phyloP scores from a whole-genome alignment of 2,329 filamentous ascomycete genomes.

The Fusarium vanettenii region DNA sequence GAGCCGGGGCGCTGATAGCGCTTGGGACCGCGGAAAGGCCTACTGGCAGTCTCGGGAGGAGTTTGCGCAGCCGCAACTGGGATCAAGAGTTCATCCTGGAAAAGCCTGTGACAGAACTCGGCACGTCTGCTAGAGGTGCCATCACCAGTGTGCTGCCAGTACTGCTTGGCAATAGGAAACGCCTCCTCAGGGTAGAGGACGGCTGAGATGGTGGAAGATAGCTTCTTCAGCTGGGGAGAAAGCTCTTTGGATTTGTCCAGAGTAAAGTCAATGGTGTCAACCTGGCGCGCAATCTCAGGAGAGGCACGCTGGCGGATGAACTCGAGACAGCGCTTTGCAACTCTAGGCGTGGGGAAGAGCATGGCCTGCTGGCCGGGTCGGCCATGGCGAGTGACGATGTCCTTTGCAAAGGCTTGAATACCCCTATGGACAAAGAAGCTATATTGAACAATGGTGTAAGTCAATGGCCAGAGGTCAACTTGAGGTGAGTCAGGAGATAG shows the following conservation, averaged over 20 bases:
- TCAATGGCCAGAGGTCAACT: background rate
- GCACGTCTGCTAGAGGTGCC: slow-evolving; percentile 91
- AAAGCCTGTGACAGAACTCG: slow-evolving; percentile 85
- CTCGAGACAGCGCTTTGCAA: slow-evolving; percentile 77
- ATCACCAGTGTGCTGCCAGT: slow-evolving; percentile 97
- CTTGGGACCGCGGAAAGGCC: slow-evolving; percentile 75
- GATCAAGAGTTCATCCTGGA: slow-evolving; percentile 73
- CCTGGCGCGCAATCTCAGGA: slow-evolving; percentile 58
- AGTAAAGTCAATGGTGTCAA: slow-evolving; percentile 71
- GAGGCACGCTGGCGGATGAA: slow-evolving; percentile 76
- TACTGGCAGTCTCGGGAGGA: slow-evolving; percentile 40
- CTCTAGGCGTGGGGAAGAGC: slow-evolving; percentile 80
- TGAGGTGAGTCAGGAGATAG: background rate
- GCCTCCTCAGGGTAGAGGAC: slow-evolving; percentile 77
- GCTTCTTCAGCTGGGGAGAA: slow-evolving; percentile 62
- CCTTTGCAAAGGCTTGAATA: slow-evolving; percentile 78
- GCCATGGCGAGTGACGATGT: slow-evolving; percentile 75
- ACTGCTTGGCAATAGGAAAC: slow-evolving; percentile 85
- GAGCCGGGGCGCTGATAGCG: slow-evolving; percentile 77
- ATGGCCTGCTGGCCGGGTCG: slow-evolving; percentile 75
- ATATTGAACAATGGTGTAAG: slow-evolving; percentile 19
- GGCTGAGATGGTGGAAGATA: slow-evolving; percentile 72
- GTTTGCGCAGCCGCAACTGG: slow-evolving; percentile 43
- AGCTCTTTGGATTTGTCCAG: slow-evolving; percentile 66
- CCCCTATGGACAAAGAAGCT: slow-evolving; percentile 93